Evolutionary conservation across 177 flowering plant species (phyloP), one percentile per base, ranked within the genome.

Genomic region (Viscum album): DNA sequence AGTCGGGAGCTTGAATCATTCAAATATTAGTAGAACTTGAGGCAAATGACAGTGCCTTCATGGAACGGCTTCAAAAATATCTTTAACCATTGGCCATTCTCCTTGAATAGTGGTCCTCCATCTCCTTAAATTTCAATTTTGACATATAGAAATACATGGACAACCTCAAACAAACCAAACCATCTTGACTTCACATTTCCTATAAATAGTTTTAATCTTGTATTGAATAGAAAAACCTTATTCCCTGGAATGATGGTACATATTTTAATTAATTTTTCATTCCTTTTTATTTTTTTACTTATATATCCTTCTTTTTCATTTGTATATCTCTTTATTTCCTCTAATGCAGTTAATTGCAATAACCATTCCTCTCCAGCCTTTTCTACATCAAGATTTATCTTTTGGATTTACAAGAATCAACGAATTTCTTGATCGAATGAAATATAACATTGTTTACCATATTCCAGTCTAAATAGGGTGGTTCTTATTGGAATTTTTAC

Each of bases 151-250:
- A 67, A 67, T 1, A 45, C 58, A 29, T 67, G 56, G 1, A 7
- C 19, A 1, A 67, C 36, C 23, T 21, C 35, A 34, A 29, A 67
- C 5, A 36, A 59, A 1, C 69, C 58, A 30, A 24, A 43, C 69
- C 69, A 67, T 29, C 35, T n/a, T 32, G 56, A 67, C 4, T 24
- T 41, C 34, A 43, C 17, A 13, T 67, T 67, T 4, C 69, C 58
- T 3, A 36, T 23, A 45, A 43, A 31, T 4, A 67, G 35, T 30
- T n/a, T 0, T 1, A 67, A 33, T 15, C 34, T 29, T 4, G 69
- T 43, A 17, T 45, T 31, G 34, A 36, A 45, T 3, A 67, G 4
- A 0, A 67, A 30, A 2, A 67, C 59, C 34, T 67, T 6, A n/a
- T 19, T 1, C 5, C 58, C 69, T 2, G 11, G 6, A 6, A 19